phyloP scores from a whole-genome alignment of 176 grass and related monocot genomes.

The Rhynchospora tenuis region DNA sequence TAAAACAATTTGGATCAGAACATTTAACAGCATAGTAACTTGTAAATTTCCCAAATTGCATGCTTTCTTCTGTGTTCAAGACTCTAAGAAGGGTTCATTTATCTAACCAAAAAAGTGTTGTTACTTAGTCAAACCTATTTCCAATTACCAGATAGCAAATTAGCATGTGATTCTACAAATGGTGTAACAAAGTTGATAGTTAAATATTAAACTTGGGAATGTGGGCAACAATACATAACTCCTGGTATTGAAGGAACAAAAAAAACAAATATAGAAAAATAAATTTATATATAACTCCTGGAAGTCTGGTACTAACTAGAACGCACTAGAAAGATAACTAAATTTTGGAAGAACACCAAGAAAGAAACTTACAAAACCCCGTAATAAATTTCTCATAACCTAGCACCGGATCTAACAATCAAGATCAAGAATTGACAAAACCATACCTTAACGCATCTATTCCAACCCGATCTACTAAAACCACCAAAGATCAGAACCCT shows the following conservation, averaged over 20 bases:
- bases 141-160: background rate
- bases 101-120: background rate
- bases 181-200: background rate
- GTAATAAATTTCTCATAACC: background rate
- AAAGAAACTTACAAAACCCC: background rate
- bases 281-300: background rate
- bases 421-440: background rate
- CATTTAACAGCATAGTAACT: too few species aligned
- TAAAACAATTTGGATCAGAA: too few species aligned
- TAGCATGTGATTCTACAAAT: background rate
- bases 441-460: background rate
- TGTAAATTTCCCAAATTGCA: background rate
- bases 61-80: background rate
- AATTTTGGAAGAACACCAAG: background rate
- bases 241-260: background rate
- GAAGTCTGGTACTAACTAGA: background rate
- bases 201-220: background rate
- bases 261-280: background rate
- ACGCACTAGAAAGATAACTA: background rate
- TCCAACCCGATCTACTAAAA: background rate
- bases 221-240: background rate
- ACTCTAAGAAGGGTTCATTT: background rate
- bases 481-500: background rate
- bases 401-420: conserved; percentile 13
- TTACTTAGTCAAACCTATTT: background rate